A percentile compares a stretch with the other conserved stretches of the same genome.
Conservation (phyloP, 352 stramenopile species). For the Pythium aquatile region DNA sequence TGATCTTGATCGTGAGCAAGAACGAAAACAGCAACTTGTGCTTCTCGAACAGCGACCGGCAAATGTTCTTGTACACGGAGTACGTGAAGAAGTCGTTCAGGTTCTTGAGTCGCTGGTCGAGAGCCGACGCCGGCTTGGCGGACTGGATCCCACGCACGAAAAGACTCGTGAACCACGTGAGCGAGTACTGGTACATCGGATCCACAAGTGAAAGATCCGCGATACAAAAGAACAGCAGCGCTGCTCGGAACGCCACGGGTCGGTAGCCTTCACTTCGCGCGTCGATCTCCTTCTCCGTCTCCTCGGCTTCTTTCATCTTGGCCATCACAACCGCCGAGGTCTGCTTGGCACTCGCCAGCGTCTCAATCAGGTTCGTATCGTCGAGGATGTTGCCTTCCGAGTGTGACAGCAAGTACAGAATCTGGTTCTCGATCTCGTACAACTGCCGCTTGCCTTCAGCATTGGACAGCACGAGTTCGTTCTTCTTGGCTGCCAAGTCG, state of each 20-base stretch:
- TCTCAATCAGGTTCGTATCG: conserved; percentile 92
- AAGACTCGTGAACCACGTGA: conserved; percentile 92
- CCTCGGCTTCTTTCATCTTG: conserved; percentile 90
- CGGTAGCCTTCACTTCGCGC: conserved; percentile 84
- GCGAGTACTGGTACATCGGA: conserved; percentile 91
- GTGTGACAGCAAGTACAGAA: conserved; percentile 89
- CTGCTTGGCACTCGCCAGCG: conserved; percentile 78
- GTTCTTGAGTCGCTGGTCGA: conserved; percentile 79
- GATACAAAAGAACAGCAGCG: conserved; percentile 91
- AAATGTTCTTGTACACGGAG: conserved; percentile 94
- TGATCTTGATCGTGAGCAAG: conserved; percentile 86
- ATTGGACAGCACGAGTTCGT: conserved; percentile 87
- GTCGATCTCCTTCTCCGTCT: conserved; percentile 91
- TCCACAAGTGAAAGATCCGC: conserved; percentile 87
- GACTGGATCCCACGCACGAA: conserved; percentile 89
- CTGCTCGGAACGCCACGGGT: conserved; percentile 84
- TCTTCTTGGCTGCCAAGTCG: conserved; percentile 90
- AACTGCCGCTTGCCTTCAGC: conserved; percentile 87
- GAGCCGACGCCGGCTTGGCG: conserved; percentile 57
- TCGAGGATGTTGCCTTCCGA: conserved; percentile 92
- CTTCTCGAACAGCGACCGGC: conserved; percentile 91
- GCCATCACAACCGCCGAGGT: conserved; percentile 78
- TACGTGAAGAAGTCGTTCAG: conserved; percentile 94
- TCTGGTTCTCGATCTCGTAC: conserved; percentile 92
- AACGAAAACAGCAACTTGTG: conserved; percentile 95